Percentiles rank a stretch among this genome's conserved stretches.
These are phyloP conservation scores for Fraxinus quadrangulata DNA, from an alignment of 257 asterid genomes.

Conservation along the genomic window DNA sequence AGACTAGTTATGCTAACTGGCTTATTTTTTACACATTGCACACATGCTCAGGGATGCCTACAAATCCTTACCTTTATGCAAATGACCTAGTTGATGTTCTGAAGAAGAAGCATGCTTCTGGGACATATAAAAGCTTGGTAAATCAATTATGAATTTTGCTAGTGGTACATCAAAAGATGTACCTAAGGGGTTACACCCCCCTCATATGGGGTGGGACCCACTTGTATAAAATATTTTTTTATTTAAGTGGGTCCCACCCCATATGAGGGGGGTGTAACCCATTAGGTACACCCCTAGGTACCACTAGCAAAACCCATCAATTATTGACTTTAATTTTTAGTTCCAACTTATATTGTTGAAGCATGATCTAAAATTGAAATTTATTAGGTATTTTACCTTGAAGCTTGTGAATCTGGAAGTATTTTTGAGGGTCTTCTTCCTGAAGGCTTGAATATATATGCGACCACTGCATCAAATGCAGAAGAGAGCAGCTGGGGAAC, in stretches of 20 bases:
- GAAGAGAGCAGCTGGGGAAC: conserved; percentile 98
- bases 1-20: background rate
- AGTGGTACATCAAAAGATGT: too few relatives aligned
- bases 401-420: conserved; percentile 98
- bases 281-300: too few relatives aligned
- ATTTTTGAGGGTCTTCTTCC: conserved; percentile 96
- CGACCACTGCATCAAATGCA: conserved; percentile 95
- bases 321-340: conserved; percentile 2
- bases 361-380: conserved; percentile 12
- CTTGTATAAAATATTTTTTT: too few relatives aligned
- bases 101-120: conserved; percentile 79
- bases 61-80: conserved; percentile 75
- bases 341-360: background rate
- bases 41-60: conserved; percentile 76
- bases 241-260: too few relatives aligned
- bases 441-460: conserved; percentile 80
- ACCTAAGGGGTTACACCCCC: too few relatives aligned
- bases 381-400: conserved; percentile 80
- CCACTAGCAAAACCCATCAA: background rate
- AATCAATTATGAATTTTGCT: background rate
- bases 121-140: conserved; percentile 92
- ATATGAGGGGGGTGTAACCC: too few relatives aligned
- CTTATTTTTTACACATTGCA: conserved; percentile 17
- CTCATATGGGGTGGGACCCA: too few relatives aligned
- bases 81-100: conserved; percentile 58